A percentile compares a stretch with the other conserved stretches of the same genome.
Evolutionary conservation across 768 basidiomycete genomes (phyloP).

Genomic region (Antrodiella citrinella): DNA sequence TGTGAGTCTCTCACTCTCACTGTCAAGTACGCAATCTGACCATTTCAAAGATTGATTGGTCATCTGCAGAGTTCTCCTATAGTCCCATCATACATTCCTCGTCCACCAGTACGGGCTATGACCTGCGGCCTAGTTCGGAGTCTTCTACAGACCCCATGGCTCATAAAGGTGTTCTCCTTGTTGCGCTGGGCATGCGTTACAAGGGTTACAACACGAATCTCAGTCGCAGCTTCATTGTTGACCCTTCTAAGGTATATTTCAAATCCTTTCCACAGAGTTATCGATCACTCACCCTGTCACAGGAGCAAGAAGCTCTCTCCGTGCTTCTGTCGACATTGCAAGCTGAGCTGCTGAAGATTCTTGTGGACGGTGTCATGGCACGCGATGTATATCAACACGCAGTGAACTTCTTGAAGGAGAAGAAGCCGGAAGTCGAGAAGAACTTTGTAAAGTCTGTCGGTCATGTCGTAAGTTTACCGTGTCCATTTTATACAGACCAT

Average conservation of each 20-base stretch:
- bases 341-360: conserved; percentile 58
- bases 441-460: conserved; percentile 85
- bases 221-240: conserved; percentile 91
- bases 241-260: conserved; percentile 68
- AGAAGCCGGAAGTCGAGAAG: conserved; percentile 76
- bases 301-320: conserved; percentile 93
- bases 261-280: neutral
- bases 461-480: conserved; percentile 71
- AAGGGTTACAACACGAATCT: conserved; percentile 91
- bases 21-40: too few species aligned
- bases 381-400: conserved; percentile 83
- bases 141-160: conserved; percentile 79
- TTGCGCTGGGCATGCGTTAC: conserved; percentile 84
- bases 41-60: conserved; percentile 69
- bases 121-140: conserved; percentile 79
- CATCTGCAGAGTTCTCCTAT: conserved; percentile 88
- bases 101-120: conserved; percentile 76
- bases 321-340: conserved; percentile 72
- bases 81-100: conserved; percentile 94
- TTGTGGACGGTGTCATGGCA: conserved; percentile 71
- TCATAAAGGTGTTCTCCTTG: conserved; percentile 82
- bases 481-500: neutral
- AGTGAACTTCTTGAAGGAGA: conserved; percentile 58
- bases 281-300: conserved; percentile 3
- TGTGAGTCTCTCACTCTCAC: conserved; percentile 38